Percentiles rank a stretch among this genome's conserved stretches.
These are phyloP conservation scores for Sugiyamaella paludigena DNA, from an alignment of 1,139 yeast genomes.

Conservation along the genomic window DNA sequence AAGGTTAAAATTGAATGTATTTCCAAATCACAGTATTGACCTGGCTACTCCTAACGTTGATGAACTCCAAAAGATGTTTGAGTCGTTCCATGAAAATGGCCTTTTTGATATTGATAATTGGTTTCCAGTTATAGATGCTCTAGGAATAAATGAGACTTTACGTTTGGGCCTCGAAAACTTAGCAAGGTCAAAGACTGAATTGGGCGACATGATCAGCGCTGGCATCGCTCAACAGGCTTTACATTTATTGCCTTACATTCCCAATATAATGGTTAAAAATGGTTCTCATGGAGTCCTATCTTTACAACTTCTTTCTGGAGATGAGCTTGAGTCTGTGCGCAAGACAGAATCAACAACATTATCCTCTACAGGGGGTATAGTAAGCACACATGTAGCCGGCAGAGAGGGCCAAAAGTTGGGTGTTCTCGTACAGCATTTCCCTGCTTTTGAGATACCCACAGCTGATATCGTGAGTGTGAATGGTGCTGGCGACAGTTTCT, in stretches of 20 bases:
- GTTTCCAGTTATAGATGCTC: slow-evolving; percentile 69
- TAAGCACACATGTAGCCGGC: slow-evolving; percentile 3
- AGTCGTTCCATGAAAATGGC: slow-evolving; percentile 47
- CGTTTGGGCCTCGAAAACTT: slow-evolving; percentile 43
- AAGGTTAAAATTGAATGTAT: slow-evolving; percentile 26
- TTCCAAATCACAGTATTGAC: slow-evolving; percentile 42
- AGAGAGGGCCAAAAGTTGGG: slow-evolving; percentile 41
- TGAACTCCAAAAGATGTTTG: slow-evolving; percentile 58
- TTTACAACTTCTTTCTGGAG: slow-evolving; percentile 42
- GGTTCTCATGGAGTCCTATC: slow-evolving; percentile 64
- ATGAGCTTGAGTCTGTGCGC: slow-evolving; percentile 12
- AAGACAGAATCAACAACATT: background rate
- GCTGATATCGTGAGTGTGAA: slow-evolving; percentile 50
- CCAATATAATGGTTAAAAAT: slow-evolving; percentile 63
- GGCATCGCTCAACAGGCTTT: slow-evolving; percentile 71
- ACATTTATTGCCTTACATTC: slow-evolving; percentile 68
- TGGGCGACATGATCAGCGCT: slow-evolving; percentile 33
- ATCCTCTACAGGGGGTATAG: slow-evolving; percentile 2
- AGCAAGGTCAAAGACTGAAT: slow-evolving; percentile 33
- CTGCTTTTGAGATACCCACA: slow-evolving; percentile 32
- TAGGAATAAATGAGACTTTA: slow-evolving; percentile 52
- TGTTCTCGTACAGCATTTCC: slow-evolving; percentile 61
- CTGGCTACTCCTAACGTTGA: slow-evolving; percentile 66
- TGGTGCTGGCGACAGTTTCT: slow-evolving; percentile 68
- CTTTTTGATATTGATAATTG: slow-evolving; percentile 63